phyloP scores from a whole-genome alignment of 2,329 filamentous ascomycete species.

The Fusarium secorum region DNA sequence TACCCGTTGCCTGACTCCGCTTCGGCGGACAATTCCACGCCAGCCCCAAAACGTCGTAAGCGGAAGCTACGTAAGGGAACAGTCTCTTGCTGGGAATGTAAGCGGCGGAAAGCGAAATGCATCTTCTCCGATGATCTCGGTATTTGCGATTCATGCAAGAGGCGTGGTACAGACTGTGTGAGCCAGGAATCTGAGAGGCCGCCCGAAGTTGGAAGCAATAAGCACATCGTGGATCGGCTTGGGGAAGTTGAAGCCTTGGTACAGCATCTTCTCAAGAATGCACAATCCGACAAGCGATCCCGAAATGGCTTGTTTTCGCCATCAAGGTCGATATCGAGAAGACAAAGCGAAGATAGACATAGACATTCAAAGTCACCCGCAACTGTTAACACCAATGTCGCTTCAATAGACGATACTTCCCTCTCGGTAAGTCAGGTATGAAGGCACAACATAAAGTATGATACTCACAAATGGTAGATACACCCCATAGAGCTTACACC shows the following conservation, averaged over 20 bases:
- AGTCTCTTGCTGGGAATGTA: slow-evolving; percentile 66
- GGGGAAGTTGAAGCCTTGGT: slow-evolving; percentile 49
- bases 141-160: slow-evolving; percentile 55
- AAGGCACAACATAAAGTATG: accelerated
- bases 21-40: background rate
- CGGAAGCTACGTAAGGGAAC: slow-evolving; percentile 61
- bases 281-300: background rate
- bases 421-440: background rate
- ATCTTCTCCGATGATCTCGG: slow-evolving; percentile 51
- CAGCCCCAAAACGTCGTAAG: slow-evolving; percentile 34
- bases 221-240: slow-evolving; percentile 43
- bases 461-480: background rate
- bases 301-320: background rate
- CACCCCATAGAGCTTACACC: background rate
- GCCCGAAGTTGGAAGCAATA: slow-evolving; percentile 14
- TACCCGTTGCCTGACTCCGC: background rate
- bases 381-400: background rate
- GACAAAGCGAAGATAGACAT: background rate
- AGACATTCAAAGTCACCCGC: background rate
- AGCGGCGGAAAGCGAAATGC: slow-evolving; percentile 62
- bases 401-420: accelerated
- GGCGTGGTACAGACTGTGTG: slow-evolving; percentile 54
- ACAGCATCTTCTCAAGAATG: slow-evolving; percentile 38
- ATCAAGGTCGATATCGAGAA: background rate
- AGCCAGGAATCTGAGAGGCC: slow-evolving; percentile 56